Conservation (phyloP, 176 grass and related monocot species). For the Oryza glumipatula region DNA sequence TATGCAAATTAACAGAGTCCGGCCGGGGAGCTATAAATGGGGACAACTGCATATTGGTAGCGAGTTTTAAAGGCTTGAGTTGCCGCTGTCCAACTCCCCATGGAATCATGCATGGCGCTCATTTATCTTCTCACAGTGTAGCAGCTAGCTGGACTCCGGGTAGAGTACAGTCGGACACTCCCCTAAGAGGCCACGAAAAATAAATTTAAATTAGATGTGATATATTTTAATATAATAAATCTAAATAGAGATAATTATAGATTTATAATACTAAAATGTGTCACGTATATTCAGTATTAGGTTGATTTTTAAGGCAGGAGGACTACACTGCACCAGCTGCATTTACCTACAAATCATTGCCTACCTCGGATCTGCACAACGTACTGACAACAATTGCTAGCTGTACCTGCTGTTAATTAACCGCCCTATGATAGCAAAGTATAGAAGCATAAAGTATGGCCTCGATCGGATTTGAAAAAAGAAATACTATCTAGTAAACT, state of each 20-base stretch:
- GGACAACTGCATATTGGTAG: background rate
- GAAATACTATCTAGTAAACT: too few relatives aligned
- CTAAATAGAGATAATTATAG: too few relatives aligned
- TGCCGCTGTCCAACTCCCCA: slow-evolving; percentile 11
- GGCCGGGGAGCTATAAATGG: background rate
- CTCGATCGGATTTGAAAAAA: background rate
- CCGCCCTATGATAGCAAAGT: background rate
- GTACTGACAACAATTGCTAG: background rate
- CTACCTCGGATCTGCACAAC: background rate
- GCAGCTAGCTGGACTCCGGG: background rate
- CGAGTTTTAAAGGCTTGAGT: slow-evolving; percentile 31
- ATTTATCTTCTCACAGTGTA: background rate
- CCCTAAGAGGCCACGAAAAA: background rate
- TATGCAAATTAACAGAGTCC: background rate
- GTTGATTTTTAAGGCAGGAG: too few relatives aligned
- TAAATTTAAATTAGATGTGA: too few relatives aligned
- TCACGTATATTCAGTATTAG: too few relatives aligned
- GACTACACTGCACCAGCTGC: background rate
- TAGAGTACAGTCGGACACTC: background rate
- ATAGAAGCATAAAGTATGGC: background rate
- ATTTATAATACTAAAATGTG: too few relatives aligned
- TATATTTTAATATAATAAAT: too few relatives aligned
- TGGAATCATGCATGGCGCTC: background rate
- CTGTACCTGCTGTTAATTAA: background rate
- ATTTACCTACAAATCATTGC: background rate